These are phyloP conservation scores for Fusarium nanum DNA, from an alignment of 2,329 filamentous ascomycete genomes.

Conservation along the genomic window DNA sequence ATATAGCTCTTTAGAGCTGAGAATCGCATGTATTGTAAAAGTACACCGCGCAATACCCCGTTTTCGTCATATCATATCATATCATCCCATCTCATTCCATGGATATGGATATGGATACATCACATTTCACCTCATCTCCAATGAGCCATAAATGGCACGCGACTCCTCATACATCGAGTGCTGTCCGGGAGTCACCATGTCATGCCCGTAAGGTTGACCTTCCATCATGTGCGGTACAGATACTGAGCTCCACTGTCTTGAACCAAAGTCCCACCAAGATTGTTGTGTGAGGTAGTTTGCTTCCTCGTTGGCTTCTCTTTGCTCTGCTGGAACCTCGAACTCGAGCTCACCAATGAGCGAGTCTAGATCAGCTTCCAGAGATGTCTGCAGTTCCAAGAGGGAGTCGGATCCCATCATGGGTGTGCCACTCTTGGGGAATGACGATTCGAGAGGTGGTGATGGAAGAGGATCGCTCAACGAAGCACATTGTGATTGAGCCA, in stretches of 20 bases:
- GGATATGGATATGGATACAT: neutral
- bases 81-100: constrained; percentile 15
- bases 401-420: constrained; percentile 49
- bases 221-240: constrained; percentile 27
- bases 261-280: constrained; percentile 32
- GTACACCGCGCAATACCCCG: constrained; percentile 8
- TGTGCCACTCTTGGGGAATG: constrained; percentile 60
- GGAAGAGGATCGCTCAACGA: constrained; percentile 60
- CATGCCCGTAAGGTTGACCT: constrained; percentile 26
- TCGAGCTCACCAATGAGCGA: constrained; percentile 38
- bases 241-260: constrained; percentile 36
- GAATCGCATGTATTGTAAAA: constrained; percentile 20
- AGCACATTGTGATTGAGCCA: constrained; percentile 59
- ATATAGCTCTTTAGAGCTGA: constrained; percentile 10
- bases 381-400: constrained; percentile 34
- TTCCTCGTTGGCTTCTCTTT: constrained; percentile 23
- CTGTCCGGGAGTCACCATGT: constrained; percentile 20
- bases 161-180: constrained; percentile 30
- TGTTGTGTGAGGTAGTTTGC: constrained; percentile 27
- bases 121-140: constrained; percentile 5
- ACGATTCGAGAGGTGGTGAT: constrained; percentile 64
- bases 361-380: constrained; percentile 39
- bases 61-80: constrained; percentile 6
- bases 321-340: constrained; percentile 35
- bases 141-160: constrained; percentile 28